A percentile compares a stretch with the other conserved stretches of the same genome.
phyloP scores from a whole-genome alignment of 2,329 filamentous ascomycete genomes.

The Neoscytalidium dimidiatum region DNA sequence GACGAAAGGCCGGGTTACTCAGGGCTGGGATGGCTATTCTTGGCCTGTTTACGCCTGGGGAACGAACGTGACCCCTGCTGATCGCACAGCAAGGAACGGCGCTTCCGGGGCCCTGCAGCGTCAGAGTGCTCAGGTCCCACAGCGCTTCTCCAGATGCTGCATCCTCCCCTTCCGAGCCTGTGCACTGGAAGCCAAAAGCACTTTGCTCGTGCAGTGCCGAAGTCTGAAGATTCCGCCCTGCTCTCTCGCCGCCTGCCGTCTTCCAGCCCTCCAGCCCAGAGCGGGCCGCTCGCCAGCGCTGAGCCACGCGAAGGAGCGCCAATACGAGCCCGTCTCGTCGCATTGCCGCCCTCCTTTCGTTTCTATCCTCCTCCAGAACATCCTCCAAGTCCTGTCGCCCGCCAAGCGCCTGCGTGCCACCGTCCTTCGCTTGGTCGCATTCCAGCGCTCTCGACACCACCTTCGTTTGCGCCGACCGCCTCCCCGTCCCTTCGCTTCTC shows the following conservation, averaged over 20 bases:
- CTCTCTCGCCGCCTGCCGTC: background rate
- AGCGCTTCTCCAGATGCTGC: background rate
- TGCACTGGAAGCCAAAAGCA: background rate
- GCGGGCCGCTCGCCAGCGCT: background rate
- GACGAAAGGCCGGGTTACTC: background rate
- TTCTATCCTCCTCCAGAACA: background rate
- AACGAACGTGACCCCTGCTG: conserved; percentile 3
- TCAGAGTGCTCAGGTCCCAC: background rate
- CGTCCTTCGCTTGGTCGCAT: conserved; percentile 14
- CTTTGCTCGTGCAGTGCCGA: conserved; percentile 8
- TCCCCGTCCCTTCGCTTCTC: background rate
- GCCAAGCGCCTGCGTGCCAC: background rate
- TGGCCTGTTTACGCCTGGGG: background rate
- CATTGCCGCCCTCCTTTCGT: background rate
- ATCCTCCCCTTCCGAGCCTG: background rate
- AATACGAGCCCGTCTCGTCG: background rate
- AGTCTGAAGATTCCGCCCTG: background rate
- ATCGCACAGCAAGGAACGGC: conserved; percentile 1
- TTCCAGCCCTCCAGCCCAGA: too few relatives aligned
- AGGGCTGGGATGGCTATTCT: background rate
- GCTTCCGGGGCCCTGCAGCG: conserved; percentile 9
- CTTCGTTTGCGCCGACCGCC: background rate
- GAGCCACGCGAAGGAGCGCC: background rate
- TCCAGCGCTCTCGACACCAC: background rate
- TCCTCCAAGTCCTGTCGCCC: background rate